Evolutionary conservation across 139 green algal species (phyloP).

Genomic region (Pseudopediastrum boryanum): DNA sequence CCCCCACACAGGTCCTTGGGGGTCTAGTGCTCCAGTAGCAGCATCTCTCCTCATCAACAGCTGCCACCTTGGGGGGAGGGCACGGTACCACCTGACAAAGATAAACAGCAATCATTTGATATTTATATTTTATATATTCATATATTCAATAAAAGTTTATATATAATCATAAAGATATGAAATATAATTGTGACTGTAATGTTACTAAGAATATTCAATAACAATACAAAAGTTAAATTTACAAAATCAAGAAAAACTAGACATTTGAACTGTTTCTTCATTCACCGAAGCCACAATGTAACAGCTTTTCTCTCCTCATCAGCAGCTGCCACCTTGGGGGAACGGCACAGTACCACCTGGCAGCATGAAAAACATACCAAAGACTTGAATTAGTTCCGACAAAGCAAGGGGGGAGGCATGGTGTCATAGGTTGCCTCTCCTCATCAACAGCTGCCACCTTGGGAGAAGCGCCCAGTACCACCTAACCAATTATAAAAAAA

Average conservation of each 20-base stretch:
- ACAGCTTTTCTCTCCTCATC: slow-evolving; percentile 63
- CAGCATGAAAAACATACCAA: background rate
- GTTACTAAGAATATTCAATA: too few species aligned
- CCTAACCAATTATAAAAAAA: background rate
- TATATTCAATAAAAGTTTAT: too few species aligned
- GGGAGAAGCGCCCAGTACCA: slow-evolving; percentile 55
- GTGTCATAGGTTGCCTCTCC: slow-evolving; percentile 36
- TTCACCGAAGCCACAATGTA: too few species aligned
- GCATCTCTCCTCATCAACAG: slow-evolving; percentile 60
- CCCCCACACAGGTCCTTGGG: slow-evolving; percentile 67
- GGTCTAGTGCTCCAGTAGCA: slow-evolving; percentile 19
- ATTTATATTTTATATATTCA: too few species aligned
- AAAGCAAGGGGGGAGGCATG: background rate
- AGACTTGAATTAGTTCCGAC: background rate
- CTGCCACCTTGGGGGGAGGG: slow-evolving; percentile 63
- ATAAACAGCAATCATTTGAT: too few species aligned
- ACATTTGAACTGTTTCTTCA: too few species aligned
- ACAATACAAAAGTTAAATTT: too few species aligned
- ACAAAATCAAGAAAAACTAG: too few species aligned
- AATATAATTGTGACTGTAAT: too few species aligned
- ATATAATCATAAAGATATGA: too few species aligned
- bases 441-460: slow-evolving; percentile 66
- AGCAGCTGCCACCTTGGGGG: slow-evolving; percentile 63
- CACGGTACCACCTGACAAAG: slow-evolving; percentile 38
- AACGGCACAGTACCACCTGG: slow-evolving; percentile 53